phyloP scores from a whole-genome alignment of 768 basidiomycete species.

The Candolleomyces eurysporus region DNA sequence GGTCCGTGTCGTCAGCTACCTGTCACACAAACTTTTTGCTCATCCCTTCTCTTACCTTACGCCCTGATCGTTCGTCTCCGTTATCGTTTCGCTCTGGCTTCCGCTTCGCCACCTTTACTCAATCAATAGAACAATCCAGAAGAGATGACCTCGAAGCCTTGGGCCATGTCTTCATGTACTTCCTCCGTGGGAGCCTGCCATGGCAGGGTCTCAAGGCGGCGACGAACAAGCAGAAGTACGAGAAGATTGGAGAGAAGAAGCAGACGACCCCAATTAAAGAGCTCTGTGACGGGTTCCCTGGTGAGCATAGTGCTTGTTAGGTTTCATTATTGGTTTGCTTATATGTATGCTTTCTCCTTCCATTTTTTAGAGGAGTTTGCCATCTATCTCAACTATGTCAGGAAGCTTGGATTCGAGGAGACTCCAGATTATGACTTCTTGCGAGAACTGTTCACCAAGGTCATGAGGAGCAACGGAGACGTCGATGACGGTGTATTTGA shows the following conservation, averaged over 20 bases:
- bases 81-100: not conserved
- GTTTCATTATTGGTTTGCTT: no score
- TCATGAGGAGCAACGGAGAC: conserved; percentile 84
- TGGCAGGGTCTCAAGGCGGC: conserved; percentile 98
- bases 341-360: no score
- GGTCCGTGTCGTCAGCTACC: conserved; percentile 72
- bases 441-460: conserved; percentile 89
- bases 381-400: conserved; percentile 99
- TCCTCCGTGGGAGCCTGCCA: conserved; percentile 93
- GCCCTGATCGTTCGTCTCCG: conserved; percentile 5
- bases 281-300: conserved; percentile 92
- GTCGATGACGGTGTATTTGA: conserved; percentile 91
- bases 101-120: not conserved
- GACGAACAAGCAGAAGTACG: conserved; percentile 99
- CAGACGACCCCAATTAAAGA: conserved; percentile 90
- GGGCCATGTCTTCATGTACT: conserved; percentile 99
- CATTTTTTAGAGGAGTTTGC: conserved; percentile 80
- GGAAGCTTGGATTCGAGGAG: conserved; percentile 97
- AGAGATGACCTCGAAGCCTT: conserved; percentile 97
- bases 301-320: conserved; percentile 32
- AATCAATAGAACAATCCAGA: conserved; percentile 77
- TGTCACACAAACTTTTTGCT: conserved; percentile 4
- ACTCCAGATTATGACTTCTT: conserved; percentile 97
- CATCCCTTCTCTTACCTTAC: not conserved
- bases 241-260: conserved; percentile 99